Conservation (phyloP, 768 basidiomycete genomes). For the Postia placenta region DNA sequence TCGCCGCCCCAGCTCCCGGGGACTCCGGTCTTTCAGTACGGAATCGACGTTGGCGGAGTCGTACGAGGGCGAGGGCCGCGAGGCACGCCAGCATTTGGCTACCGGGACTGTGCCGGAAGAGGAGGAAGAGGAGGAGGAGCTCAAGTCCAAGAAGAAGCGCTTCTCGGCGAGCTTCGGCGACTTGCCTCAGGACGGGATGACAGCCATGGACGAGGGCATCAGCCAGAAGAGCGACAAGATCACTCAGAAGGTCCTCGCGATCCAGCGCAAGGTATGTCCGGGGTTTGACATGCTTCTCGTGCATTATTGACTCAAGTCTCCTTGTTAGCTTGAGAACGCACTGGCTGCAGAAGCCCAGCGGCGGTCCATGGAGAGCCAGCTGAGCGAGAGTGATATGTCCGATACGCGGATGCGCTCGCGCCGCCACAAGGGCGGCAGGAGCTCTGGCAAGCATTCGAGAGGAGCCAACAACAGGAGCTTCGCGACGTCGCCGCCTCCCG, state of each 20-base stretch:
- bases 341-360: constrained; percentile 52
- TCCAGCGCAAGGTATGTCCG: constrained; percentile 77
- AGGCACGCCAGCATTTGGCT: constrained; percentile 33
- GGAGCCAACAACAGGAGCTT: constrained; percentile 14
- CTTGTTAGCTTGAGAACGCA: constrained; percentile 67
- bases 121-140: constrained; percentile 44
- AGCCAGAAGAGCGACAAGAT: constrained; percentile 82
- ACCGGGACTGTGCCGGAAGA: constrained; percentile 52
- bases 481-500: constrained; percentile 9
- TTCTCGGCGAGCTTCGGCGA: constrained; percentile 72
- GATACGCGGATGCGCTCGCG: constrained; percentile 14
- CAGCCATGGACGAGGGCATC: constrained; percentile 82
- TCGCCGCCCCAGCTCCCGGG: constrained; percentile 48
- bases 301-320: neutral
- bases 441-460: constrained; percentile 5
- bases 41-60: constrained; percentile 77
- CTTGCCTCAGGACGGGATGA: constrained; percentile 69
- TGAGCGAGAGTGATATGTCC: constrained; percentile 37
- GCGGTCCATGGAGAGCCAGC: constrained; percentile 33
- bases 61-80: constrained; percentile 40
- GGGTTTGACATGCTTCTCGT: neutral
- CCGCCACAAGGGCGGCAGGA: constrained; percentile 9
- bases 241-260: constrained; percentile 80
- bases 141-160: constrained; percentile 57
- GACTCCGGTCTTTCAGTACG: constrained; percentile 65